A percentile compares a stretch with the other conserved stretches of the same genome.
These are phyloP conservation scores for Paxillus involutus DNA, from an alignment of 768 basidiomycete genomes.

Conservation along the genomic window DNA sequence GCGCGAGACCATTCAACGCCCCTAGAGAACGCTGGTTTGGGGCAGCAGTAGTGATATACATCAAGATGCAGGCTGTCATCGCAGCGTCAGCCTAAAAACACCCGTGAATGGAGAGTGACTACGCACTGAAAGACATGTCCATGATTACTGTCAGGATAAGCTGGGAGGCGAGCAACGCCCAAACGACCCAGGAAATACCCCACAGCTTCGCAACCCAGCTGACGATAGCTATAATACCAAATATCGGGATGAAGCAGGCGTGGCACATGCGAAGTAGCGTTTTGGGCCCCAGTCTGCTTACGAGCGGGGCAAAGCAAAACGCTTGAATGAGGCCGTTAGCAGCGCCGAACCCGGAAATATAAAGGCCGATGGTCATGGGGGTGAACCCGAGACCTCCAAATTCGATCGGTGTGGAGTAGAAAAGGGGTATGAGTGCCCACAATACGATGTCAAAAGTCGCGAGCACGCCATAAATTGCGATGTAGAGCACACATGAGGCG, in stretches of 20 bases:
- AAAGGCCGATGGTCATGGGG: constrained; percentile 35
- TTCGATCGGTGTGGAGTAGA: constrained; percentile 35
- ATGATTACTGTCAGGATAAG: constrained; percentile 18
- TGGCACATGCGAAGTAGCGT: constrained; percentile 28
- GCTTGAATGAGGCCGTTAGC: constrained; percentile 33
- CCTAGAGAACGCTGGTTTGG: constrained; percentile 70
- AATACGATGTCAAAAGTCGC: constrained; percentile 35
- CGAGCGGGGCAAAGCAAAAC: constrained; percentile 32
- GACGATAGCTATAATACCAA: constrained; percentile 32
- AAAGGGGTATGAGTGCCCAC: constrained; percentile 37
- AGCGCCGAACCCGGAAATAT: constrained; percentile 35
- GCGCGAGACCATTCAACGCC: constrained; percentile 56
- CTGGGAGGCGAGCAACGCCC: constrained; percentile 27
- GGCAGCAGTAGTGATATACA: constrained; percentile 64
- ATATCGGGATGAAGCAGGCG: constrained; percentile 28
- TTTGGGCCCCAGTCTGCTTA: constrained; percentile 31
- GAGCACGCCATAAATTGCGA: constrained; percentile 38
- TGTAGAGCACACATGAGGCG: constrained; percentile 25
- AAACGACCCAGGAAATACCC: constrained; percentile 23
- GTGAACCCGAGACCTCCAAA: constrained; percentile 38
- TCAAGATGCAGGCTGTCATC: constrained; percentile 61
- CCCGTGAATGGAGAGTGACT: background rate
- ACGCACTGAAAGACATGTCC: constrained; percentile 35
- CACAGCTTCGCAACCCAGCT: constrained; percentile 24
- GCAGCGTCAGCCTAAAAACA: constrained; percentile 3